Base-by-base conservation (phyloP, 495 filamentous ascomycete genomes). In the Lophiotrema nucula region DNA sequence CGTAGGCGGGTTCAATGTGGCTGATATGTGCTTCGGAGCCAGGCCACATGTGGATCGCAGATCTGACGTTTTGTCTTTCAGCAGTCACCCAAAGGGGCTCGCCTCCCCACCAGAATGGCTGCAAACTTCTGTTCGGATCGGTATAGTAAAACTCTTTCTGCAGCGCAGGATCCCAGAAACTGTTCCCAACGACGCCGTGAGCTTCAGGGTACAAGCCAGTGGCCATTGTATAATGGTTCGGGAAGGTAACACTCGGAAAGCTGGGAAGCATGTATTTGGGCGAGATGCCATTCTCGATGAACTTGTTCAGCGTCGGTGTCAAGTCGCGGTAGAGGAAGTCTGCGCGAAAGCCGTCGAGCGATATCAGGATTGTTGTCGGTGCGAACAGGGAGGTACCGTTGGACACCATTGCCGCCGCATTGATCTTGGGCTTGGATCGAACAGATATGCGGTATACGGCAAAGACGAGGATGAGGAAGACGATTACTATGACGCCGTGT, bases 21-120 rank as follows among this genome's bases (percentile, higher is more conserved):
- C 81, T 75, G 58, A 89, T 80, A 62, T 88, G 84, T 1, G 89
- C 90, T 71, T 97, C 95, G 18, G 87, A 92, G 2, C 95, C 93
- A 0, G 95, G 93, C 93, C 93, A 99, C 93, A 99, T 99, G 68
- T 97, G 95, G 24, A 97, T 84, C 15, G 89, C 95, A 25, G 82
- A 83, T 50, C 77, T 81, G 45, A 96, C 74, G 4, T 84, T 84
- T 49, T 84, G 81, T 28, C 84, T 83, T 67, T 97, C 92, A 5
- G 93, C 92, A 0, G 93, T 92, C 28, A 86, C 83, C 93, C 93
- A 99, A 38, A 99, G 73, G 0, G 93, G 93, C 65, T 97, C 92
- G 0, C 90, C 92, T 49, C 77, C 76, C 93, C 95, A 99, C 95
- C 95, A 98, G 63, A 92, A 87, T 0, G 86, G 74, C 50, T 89